Conservation (phyloP, 2,329 filamentous ascomycete genomes). For the Ustulina deusta region DNA sequence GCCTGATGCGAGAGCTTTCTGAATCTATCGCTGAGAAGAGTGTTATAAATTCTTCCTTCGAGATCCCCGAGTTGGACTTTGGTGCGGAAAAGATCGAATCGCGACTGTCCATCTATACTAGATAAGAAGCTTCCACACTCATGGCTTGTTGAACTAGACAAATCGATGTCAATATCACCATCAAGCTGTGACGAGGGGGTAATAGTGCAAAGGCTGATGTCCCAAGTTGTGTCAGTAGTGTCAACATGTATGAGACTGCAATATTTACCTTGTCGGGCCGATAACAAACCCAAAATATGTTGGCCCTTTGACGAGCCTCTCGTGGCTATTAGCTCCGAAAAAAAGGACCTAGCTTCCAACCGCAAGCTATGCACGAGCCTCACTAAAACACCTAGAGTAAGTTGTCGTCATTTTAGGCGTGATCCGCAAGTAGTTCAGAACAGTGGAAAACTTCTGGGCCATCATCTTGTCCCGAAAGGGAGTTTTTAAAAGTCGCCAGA, state of each 20-base stretch:
- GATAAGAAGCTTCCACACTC: constrained; percentile 53
- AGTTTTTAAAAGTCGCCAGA: background rate
- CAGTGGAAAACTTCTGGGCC: too few relatives aligned
- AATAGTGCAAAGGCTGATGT: constrained; percentile 54
- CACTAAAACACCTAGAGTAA: constrained; percentile 34
- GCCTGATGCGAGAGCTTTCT: constrained; percentile 45
- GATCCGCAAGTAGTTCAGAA: too few relatives aligned
- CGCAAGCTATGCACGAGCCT: constrained; percentile 54
- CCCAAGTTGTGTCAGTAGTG: constrained; percentile 42
- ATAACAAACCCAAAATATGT: constrained; percentile 59
- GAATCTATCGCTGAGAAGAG: constrained; percentile 52
- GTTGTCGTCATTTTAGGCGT: background rate
- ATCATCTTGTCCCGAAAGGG: background rate
- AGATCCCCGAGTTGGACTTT: constrained; percentile 57
- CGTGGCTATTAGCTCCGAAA: constrained; percentile 46
- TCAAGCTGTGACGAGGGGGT: constrained; percentile 56
- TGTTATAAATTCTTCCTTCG: constrained; percentile 57
- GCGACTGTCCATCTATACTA: constrained; percentile 51
- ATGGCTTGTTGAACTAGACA: constrained; percentile 48
- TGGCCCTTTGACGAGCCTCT: constrained; percentile 52
- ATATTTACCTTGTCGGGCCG: constrained; percentile 55
- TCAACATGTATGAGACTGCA: background rate
- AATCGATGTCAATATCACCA: constrained; percentile 56
- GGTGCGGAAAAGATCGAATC: constrained; percentile 56
- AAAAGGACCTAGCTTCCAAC: constrained; percentile 51